Base-by-base conservation (phyloP, 371 early-diverging fungal species). In the Sporodiniella umbellata region DNA sequence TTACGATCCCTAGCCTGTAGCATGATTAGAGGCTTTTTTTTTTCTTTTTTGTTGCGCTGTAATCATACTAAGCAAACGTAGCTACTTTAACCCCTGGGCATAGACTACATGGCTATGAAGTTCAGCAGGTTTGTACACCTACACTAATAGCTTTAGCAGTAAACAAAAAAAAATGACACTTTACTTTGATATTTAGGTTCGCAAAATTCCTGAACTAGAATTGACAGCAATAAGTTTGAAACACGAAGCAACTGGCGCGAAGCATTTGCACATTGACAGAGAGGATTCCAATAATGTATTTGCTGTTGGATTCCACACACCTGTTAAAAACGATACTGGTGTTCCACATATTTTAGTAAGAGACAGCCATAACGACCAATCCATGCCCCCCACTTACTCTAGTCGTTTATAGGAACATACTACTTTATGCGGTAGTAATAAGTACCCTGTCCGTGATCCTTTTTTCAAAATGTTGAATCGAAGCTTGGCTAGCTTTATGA, bases 401-500 rank as follows among this genome's bases (percentile, higher is more conserved):
- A n/a, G n/a, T n/a, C n/a, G 15, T 25, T 45, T 14, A 44, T 44
- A 80, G 81, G 98, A 96, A 76, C 98, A 97, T 67, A 92, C 93
- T 3, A 88, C 93, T 2, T 78, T 97, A 42, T 97, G 98, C 54
- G 96, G 98, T 3, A 88, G 89, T 50, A 53, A 82, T 44, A 76
- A 75, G 47, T 97, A 86, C 57, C 98, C 97, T 22, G 93, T 97
- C 7, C 76, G 96, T 18, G 98, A 97, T 64, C 98, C 98, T 14
- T 97, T 96, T 56, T 96, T 97, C 76, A 95, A 96, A 64, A 97
- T 97, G 98, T 68, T 94, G 42, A 94, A 94, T 58, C 85, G 98
- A n/a, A 89, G 90, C 50, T 82, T 96, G 75, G 85, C 96, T 15
- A 96, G 94, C 2, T 97, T 88, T 61, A 97, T 97, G 98, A 97